Percentiles rank a stretch among this genome's conserved stretches.
phyloP scores from a whole-genome alignment of 2,329 filamentous ascomycete species.

The Fusarium luffae region DNA sequence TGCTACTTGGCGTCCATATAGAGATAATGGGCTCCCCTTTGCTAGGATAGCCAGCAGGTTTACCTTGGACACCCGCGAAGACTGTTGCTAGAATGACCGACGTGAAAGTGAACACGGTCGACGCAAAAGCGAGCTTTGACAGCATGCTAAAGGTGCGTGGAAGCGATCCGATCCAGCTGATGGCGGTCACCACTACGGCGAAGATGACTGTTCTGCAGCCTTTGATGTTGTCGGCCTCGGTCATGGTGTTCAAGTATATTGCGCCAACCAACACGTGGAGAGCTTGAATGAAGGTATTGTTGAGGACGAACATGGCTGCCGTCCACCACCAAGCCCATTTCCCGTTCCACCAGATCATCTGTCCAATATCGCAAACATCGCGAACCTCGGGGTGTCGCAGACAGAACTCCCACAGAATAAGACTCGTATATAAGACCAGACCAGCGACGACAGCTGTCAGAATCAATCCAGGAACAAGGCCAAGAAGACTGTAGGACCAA shows the following conservation, averaged over 20 bases:
- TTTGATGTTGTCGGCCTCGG: conserved; percentile 69
- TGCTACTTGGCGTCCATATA: conserved; percentile 72
- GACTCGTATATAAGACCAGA: conserved; percentile 80
- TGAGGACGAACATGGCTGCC: conserved; percentile 89
- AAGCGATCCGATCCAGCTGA: conserved; percentile 82
- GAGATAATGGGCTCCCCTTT: conserved; percentile 73
- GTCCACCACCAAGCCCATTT: conserved; percentile 75
- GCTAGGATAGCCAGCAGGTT: conserved; percentile 73
- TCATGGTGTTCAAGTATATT: conserved; percentile 91
- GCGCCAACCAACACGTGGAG: conserved; percentile 85
- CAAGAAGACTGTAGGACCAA: conserved; percentile 87
- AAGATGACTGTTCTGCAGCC: conserved; percentile 81
- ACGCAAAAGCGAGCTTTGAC: conserved; percentile 79
- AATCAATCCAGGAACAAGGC: conserved; percentile 84
- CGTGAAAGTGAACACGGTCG: conserved; percentile 88
- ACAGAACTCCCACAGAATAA: conserved; percentile 80
- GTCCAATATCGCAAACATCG: conserved; percentile 92
- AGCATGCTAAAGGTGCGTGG: conserved; percentile 86
- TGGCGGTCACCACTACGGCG: conserved; percentile 75
- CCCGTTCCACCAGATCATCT: conserved; percentile 89
- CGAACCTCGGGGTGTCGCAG: conserved; percentile 88
- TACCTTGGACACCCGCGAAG: conserved; percentile 79
- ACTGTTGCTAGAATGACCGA: conserved; percentile 87
- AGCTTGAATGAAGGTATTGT: conserved; percentile 90
- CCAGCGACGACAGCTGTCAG: conserved; percentile 80